phyloP scores from a whole-genome alignment of 1,139 yeast genomes.

The Hansenula lynferdii region DNA sequence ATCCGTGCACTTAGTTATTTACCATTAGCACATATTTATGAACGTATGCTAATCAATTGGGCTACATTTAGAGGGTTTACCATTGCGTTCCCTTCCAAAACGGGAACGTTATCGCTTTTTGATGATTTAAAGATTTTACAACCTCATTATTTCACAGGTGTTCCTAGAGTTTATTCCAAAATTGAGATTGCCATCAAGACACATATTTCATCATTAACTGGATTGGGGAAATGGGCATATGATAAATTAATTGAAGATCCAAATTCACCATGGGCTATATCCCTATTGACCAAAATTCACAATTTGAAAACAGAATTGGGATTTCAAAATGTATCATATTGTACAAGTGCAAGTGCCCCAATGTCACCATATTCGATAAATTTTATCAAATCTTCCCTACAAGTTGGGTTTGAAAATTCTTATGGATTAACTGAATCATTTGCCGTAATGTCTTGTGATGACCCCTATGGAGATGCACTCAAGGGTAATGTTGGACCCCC shows the following conservation, averaged over 20 bases:
- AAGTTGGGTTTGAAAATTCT: slow-evolving; percentile 50
- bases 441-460: slow-evolving; percentile 45
- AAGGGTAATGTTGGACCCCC: slow-evolving; percentile 49
- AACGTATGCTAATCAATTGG: slow-evolving; percentile 17
- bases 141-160: slow-evolving; percentile 47
- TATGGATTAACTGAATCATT: slow-evolving; percentile 65
- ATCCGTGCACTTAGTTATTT: slow-evolving; percentile 26
- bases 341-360: slow-evolving; percentile 44
- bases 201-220: slow-evolving; percentile 4
- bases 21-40: slow-evolving; percentile 46
- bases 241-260: slow-evolving; percentile 4
- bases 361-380: slow-evolving; percentile 39
- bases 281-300: slow-evolving; percentile 3
- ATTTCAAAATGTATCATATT: slow-evolving; percentile 24
- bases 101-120: slow-evolving; percentile 29
- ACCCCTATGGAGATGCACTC: slow-evolving; percentile 32
- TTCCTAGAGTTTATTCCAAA: slow-evolving; percentile 55
- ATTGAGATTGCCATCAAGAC: slow-evolving; percentile 38
- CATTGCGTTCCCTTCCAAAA: slow-evolving; percentile 34
- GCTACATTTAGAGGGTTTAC: slow-evolving; percentile 17
- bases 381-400: slow-evolving; percentile 48
- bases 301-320: slow-evolving; percentile 4
- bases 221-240: slow-evolving; percentile 4
- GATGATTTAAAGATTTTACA: slow-evolving; percentile 46
- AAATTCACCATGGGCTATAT: slow-evolving; percentile 3